Base-by-base conservation (phyloP, 139 green algal species). In the Picochlorum sp. region DNA sequence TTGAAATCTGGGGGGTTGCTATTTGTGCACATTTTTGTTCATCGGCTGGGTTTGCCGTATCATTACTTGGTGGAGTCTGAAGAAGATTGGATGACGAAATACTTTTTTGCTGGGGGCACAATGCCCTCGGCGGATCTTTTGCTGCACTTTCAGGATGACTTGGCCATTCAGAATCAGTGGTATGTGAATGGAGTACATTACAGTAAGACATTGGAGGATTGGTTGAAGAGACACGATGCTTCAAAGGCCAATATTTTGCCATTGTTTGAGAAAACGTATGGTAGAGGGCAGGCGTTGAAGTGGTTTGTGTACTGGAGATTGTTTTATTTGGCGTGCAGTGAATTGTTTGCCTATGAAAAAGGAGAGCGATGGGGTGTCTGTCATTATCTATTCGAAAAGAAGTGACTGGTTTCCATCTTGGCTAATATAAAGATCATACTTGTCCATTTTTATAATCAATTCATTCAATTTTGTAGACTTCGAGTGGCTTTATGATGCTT, bases 21-120 rank as follows among this genome's bases (percentile, higher is more conserved):
- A 24, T 98, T 98, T 73, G 76, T 95, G 12, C 91, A 98, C 78
- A 88, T 96, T 49, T 96, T 96, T 53, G 74, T 78, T 25, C 88
- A 95, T 77, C 77, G 78, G 36, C 59, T 40, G 14, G 65, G 65
- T 26, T 71, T 78, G 51, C 76, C 86, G 3, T 96, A 96, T 69
- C 85, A 96, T 57, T 97, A 94, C 55, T 83, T 93, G 76, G 81
- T 87, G 8, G 28, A 85, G 18, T 59, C 67, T 33, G 78, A 86
- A 57, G 71, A 83, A 20, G 90, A 98, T 72, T 98, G 90, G 90
- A 97, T 98, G 86, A 67, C 81, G 12, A 77, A 77, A 26, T 87
- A 97, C 72, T 97, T 97, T 60, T 97, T 97, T 74, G 80, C 73
- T 50, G 55, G 55, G 5, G 89, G 91, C 54, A 98, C 89, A 43